Evolutionary conservation across 1,139 yeast genomes (phyloP), one percentile per base, ranked within the genome.

Genomic region (Taiozyma sp.): DNA sequence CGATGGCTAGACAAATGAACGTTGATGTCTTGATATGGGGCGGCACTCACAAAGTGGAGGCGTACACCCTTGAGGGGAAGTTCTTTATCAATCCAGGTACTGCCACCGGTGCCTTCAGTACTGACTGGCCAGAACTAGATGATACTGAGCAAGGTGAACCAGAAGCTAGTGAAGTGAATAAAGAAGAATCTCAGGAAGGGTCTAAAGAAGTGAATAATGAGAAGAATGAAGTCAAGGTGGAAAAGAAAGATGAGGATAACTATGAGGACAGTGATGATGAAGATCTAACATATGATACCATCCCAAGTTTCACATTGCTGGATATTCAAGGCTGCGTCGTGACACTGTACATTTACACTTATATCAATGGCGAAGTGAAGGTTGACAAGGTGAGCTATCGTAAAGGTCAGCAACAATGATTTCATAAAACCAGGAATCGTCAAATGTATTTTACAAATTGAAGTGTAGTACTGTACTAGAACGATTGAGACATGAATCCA

Each of bases 11-110:
- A 54, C 93, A 90, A 68, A 74, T 91, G 74, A 96, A 91, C 65
- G 98, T 88, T 45, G 98, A 93, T 67, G 79, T 93, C 10, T 73
- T 93, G 60, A 75, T 93, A n/a, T 89, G 95, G 88, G 98, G 98
- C n/a, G 96, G 97, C 0, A 85, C 96, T 2, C 96, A 89, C 66
- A 81, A 83, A 56, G 95, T 89, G 8, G 98, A 93, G 64, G 97
- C 97, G 0, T 93, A 89, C 63, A 88, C 95, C 11, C 72, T 91
- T 54, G 98, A 90, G 58, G 96, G 95, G 30, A 89, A 88, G 69
- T 89, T 91, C 68, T 93, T 93, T 63, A 77, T 93, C 28, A 91
- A 89, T 65, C 99, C 99, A 0, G 99, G 99, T 0, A 86, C 96
- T 64, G 96, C 95, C 44, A 90, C 98, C 0, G 99, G 99, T 14